These are phyloP conservation scores for Cynanchum wilfordii DNA, from an alignment of 257 asterid genomes.

Conservation along the genomic window DNA sequence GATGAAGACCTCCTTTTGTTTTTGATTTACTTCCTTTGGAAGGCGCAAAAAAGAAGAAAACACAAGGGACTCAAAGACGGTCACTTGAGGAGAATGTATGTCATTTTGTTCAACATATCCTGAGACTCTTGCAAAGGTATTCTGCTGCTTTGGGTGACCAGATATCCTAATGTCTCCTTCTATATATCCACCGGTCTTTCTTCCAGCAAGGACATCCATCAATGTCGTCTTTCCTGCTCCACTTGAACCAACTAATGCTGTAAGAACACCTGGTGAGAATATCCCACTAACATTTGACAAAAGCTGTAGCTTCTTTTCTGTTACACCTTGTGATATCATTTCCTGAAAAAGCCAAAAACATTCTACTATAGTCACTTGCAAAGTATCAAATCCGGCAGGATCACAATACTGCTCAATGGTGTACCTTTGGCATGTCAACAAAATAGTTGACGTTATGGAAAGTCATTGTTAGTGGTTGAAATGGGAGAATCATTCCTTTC, in stretches of 20 bases:
- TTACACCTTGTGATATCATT: slow-evolving; percentile 66
- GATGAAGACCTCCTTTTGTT: slow-evolving; percentile 58
- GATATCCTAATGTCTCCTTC: slow-evolving; percentile 84
- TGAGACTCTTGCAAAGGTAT: slow-evolving; percentile 72
- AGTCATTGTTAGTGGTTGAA: slow-evolving; percentile 74
- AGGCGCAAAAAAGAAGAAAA: slow-evolving; percentile 80
- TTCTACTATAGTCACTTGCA: neutral
- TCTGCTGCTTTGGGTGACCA: slow-evolving; percentile 73
- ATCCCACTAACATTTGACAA: slow-evolving; percentile 73
- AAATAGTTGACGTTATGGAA: slow-evolving; percentile 78
- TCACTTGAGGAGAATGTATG: slow-evolving; percentile 92
- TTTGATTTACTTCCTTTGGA: slow-evolving; percentile 58
- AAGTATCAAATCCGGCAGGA: neutral
- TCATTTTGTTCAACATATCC: slow-evolving; percentile 95
- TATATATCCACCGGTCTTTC: slow-evolving; percentile 81
- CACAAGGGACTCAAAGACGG: slow-evolving; percentile 71
- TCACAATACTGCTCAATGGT: neutral
- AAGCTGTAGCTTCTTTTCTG: slow-evolving; percentile 68
- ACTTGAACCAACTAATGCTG: slow-evolving; percentile 86
- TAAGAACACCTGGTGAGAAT: slow-evolving; percentile 82
- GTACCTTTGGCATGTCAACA: slow-evolving; percentile 92
- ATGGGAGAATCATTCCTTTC: slow-evolving; percentile 90
- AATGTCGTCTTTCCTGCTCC: slow-evolving; percentile 97
- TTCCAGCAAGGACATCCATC: slow-evolving; percentile 93
- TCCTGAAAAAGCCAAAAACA: slow-evolving; percentile 40